Conservation (phyloP, 345 rosid genomes). For the Microcos paniculata region DNA sequence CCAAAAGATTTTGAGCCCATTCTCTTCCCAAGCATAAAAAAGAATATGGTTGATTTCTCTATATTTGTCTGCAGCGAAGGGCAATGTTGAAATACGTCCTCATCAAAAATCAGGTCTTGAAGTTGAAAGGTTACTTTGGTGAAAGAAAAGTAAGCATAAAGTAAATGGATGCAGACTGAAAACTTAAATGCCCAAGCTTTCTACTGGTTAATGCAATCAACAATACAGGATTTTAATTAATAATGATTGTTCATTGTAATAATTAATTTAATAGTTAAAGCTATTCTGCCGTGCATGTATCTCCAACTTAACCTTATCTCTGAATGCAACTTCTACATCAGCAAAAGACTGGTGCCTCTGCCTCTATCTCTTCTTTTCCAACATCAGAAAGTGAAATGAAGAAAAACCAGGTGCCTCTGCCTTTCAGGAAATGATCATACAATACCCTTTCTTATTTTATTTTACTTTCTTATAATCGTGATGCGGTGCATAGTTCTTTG, state of each 20-base stretch:
- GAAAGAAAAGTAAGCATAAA: neutral
- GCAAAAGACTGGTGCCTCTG: neutral
- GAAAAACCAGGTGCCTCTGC: neutral
- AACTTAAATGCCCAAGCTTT: neutral
- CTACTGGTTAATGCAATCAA: neutral
- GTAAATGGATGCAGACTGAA: neutral
- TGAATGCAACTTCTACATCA: neutral
- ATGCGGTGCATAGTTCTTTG: neutral
- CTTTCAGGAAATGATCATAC: neutral
- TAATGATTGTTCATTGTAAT: no score
- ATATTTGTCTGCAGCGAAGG: neutral
- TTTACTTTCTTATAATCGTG: neutral
- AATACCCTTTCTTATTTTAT: no score
- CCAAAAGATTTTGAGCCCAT: neutral
- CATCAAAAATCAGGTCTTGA: neutral
- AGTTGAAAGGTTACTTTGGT: neutral
- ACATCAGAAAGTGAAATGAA: neutral
- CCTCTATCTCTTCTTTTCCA: neutral
- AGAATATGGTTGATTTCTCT: neutral
- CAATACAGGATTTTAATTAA: neutral
- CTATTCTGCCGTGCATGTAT: neutral
- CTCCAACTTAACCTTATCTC: slow-evolving; percentile 1
- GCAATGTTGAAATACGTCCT: neutral
- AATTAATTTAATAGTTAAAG: neutral
- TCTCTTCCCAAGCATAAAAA: neutral